Percentiles rank a stretch among this genome's conserved stretches.
These are phyloP conservation scores for Trichophyton benhamiae DNA, from an alignment of 2,329 filamentous ascomycete genomes.

Conservation along the genomic window DNA sequence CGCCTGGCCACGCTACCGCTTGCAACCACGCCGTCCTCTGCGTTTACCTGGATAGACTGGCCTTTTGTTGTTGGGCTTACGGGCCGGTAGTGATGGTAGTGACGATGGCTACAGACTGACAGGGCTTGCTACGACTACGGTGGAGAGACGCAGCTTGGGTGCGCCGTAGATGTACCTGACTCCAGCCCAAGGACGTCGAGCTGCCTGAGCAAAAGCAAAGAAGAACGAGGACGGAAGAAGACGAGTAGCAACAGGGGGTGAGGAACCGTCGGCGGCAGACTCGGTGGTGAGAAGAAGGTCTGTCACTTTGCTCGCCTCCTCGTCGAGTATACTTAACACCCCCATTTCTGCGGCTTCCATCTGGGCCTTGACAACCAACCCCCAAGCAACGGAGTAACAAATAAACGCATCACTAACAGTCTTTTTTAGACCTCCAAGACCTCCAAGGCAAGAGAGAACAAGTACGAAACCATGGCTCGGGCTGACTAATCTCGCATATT, in stretches of 20 bases:
- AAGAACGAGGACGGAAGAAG: background rate
- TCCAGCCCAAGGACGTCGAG: background rate
- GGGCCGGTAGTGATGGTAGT: no score
- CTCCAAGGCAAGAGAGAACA: background rate
- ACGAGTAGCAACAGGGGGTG: background rate
- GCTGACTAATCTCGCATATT: background rate
- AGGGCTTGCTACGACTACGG: background rate
- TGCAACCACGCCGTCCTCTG: background rate
- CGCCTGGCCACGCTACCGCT: no score
- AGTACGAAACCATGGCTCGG: background rate
- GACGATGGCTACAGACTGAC: background rate
- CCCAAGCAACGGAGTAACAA: background rate
- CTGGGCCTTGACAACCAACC: background rate
- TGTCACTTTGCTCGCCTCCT: background rate
- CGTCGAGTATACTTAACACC: background rate
- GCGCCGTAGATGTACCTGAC: background rate
- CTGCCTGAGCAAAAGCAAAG: background rate
- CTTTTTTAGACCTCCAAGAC: background rate
- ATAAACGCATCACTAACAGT: background rate
- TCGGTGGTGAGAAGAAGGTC: background rate
- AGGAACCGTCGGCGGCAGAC: background rate
- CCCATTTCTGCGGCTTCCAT: background rate
- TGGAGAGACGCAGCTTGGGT: background rate
- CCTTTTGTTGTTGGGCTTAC: no score
- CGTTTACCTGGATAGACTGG: background rate